These are phyloP conservation scores for Jimgerdemannia lactiflua DNA, from an alignment of 192 early-diverging fungal genomes.

Conservation along the genomic window DNA sequence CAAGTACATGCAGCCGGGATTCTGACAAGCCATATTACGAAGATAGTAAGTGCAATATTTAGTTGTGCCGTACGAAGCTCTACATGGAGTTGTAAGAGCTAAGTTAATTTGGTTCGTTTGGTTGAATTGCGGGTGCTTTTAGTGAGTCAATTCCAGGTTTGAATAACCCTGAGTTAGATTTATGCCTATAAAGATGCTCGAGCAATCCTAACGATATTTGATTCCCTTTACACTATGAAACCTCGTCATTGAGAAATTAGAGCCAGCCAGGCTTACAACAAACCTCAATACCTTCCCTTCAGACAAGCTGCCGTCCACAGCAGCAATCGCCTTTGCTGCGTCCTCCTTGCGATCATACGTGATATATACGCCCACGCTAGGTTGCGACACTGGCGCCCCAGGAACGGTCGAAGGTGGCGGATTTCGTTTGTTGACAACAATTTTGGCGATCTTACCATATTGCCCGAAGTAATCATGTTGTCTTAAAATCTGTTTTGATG, in stretches of 20 bases:
- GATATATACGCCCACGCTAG: slow-evolving; percentile 85
- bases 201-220: slow-evolving; percentile 10
- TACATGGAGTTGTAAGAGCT: slow-evolving; percentile 13
- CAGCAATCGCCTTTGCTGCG: slow-evolving; percentile 88
- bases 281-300: slow-evolving; percentile 86
- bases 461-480: slow-evolving; percentile 96
- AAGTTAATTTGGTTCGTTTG: too few species aligned
- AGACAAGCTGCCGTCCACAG: slow-evolving; percentile 85
- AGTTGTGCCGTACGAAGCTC: slow-evolving; percentile 95
- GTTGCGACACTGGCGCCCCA: slow-evolving; percentile 32
- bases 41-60: slow-evolving; percentile 98
- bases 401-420: slow-evolving; percentile 35
- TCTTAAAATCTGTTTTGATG: slow-evolving; percentile 59
- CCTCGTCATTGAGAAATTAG: not conserved
- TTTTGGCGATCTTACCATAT: slow-evolving; percentile 93
- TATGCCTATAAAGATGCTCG: slow-evolving; percentile 7
- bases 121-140: too few species aligned
- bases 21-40: slow-evolving; percentile 87
- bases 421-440: slow-evolving; percentile 86
- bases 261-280: not conserved
- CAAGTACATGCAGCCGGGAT: slow-evolving; percentile 92
- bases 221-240: not conserved
- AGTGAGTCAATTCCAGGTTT: too few species aligned
- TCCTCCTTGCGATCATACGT: slow-evolving; percentile 92
- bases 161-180: not conserved